Percentiles rank a stretch among this genome's conserved stretches.
These are phyloP conservation scores for Davidsoniella eucalypti DNA, from an alignment of 2,329 filamentous ascomycete species.

Conservation along the genomic window DNA sequence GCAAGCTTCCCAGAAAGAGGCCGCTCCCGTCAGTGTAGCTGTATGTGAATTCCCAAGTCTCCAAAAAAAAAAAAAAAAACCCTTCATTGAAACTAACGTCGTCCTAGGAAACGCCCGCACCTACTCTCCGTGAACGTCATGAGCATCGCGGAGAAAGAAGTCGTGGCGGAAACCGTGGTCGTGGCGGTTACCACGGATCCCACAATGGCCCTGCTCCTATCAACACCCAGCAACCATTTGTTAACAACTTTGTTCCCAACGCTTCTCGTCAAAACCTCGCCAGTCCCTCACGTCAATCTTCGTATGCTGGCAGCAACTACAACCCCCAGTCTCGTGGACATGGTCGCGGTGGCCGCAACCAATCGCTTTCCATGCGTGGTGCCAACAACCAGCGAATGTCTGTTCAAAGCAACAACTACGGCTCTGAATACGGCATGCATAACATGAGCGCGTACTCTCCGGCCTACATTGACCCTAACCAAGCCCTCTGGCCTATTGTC, in stretches of 20 bases:
- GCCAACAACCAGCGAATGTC: slow-evolving; percentile 18
- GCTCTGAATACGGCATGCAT: slow-evolving; percentile 25
- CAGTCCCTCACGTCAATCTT: slow-evolving; percentile 12
- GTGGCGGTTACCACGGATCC: slow-evolving; percentile 26
- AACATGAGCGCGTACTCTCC: slow-evolving; percentile 20
- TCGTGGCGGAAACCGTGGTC: slow-evolving; percentile 29
- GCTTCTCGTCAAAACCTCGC: slow-evolving; percentile 10
- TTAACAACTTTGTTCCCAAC: slow-evolving; percentile 5
- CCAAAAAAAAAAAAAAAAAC: no score
- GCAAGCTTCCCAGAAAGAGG: slow-evolving; percentile 21
- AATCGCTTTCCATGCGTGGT: slow-evolving; percentile 25
- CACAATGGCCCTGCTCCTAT: slow-evolving; percentile 18
- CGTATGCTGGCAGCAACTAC: slow-evolving; percentile 10
- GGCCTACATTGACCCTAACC: slow-evolving; percentile 15
- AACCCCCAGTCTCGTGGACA: slow-evolving; percentile 7
- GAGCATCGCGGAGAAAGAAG: slow-evolving; percentile 26
- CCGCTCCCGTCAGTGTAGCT: slow-evolving; percentile 25
- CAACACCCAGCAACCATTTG: slow-evolving; percentile 9
- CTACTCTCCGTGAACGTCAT: slow-evolving; percentile 14
- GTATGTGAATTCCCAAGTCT: neutral
- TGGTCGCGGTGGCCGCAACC: slow-evolving; percentile 16
- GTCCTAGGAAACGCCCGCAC: slow-evolving; percentile 6
- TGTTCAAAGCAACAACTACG: slow-evolving; percentile 8
- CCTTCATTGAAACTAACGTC: neutral
- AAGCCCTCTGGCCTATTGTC: slow-evolving; percentile 22